Base-by-base conservation (phyloP, 2,329 filamentous ascomycete species). In the Parastagonospora avenae region DNA sequence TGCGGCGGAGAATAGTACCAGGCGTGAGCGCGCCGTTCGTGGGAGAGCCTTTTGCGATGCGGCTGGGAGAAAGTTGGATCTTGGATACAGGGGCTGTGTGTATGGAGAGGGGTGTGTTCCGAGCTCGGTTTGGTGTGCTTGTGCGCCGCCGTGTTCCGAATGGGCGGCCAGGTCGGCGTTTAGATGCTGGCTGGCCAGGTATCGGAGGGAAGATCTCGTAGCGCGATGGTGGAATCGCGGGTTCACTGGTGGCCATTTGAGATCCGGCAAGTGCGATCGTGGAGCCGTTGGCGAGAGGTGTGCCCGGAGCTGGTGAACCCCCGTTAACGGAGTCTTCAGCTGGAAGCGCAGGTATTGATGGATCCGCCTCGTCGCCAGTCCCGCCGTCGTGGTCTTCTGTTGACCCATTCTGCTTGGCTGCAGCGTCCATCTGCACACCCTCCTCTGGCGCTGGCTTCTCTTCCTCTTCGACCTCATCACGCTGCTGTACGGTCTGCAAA, bases 401-500 rank as follows among this genome's bases (percentile, higher is more conserved):
- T 2, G 41, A 44, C 7, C 60, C 65, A 15, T 69, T 71, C 2
- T 55, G 43, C 43, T 68, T 67, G 14, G 64, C 53, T 28, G 60
- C 59, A 31, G 55, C 40, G 8, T 64, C 63, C 55, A 76, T 68
- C 49, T 79, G 74, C 0, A 78, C 73, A 29, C 73, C 74, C 63
- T 80, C 77, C 64, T 78, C 74, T 27, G 76, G 72, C 31, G 67
- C 66, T 9, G 70, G 67, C 19, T 67, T 67, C 1, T 73, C 74
- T 15, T 76, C 69, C 32, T 79, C 77, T 7, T 73, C 69, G 33
- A 88, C 85, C 16, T 91, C 92, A 54, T 95, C 92, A 31, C 93
- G 85, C 4, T 89, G 91, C 10, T 93, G 93, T 46, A 97, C 90
- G 1, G 93, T 89, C 58, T 91, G 92, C 48, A 97, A 78, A 6